These are phyloP conservation scores for Sporothrix dimorphospora DNA, from an alignment of 2,329 filamentous ascomycete species.

Conservation along the genomic window DNA sequence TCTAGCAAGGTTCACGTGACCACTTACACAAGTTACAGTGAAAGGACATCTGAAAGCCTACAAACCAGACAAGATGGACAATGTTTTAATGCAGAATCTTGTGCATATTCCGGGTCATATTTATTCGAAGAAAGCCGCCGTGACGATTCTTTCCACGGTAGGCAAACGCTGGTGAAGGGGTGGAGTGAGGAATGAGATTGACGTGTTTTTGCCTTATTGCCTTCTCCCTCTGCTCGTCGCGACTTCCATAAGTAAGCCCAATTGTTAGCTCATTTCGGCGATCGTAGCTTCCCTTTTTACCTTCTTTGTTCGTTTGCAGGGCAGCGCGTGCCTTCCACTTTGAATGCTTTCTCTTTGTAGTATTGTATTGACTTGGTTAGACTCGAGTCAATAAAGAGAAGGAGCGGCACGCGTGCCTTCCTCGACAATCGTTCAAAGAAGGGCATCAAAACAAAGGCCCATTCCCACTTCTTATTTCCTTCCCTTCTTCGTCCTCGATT, in stretches of 20 bases:
- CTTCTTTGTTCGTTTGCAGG: constrained; percentile 4
- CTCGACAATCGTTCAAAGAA: neutral
- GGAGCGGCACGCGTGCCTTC: constrained; percentile 13
- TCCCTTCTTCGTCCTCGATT: neutral
- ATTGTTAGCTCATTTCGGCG: neutral
- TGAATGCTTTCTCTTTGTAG: neutral
- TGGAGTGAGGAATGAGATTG: constrained; percentile 7
- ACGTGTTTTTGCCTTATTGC: constrained; percentile 18
- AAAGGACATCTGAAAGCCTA: neutral
- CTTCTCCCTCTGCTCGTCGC: constrained; percentile 21
- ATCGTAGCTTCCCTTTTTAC: constrained; percentile 21
- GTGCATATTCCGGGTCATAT: neutral
- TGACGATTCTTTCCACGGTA: neutral
- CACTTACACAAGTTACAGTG: constrained; percentile 2
- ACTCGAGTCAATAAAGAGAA: constrained; percentile 21
- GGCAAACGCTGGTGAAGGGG: neutral
- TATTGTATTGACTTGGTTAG: neutral
- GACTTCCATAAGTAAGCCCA: constrained; percentile 16
- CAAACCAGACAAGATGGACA: neutral
- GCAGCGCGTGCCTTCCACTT: constrained; percentile 12
- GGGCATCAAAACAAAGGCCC: neutral
- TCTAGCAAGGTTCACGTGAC: neutral
- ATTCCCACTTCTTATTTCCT: neutral
- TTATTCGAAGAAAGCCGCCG: neutral
- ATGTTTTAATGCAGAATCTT: constrained; percentile 1